These are phyloP conservation scores for Erodium trifolium DNA, from an alignment of 441 rosid species.

Conservation along the genomic window DNA sequence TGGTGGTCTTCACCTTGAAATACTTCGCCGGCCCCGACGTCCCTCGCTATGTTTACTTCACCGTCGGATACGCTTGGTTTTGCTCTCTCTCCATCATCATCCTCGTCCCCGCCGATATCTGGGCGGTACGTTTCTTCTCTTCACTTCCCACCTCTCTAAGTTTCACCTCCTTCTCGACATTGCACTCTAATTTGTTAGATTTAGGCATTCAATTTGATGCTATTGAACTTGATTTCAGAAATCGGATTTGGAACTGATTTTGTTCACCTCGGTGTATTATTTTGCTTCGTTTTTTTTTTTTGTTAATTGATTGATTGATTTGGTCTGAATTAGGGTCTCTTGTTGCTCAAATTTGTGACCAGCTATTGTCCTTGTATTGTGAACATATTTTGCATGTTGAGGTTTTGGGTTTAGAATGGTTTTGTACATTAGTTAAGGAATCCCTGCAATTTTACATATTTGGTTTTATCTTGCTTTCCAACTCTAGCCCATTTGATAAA, in stretches of 20 bases:
- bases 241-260: conserved; percentile 1
- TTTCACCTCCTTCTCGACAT: no score
- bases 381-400: neutral
- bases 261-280: neutral
- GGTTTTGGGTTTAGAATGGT: neutral
- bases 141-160: neutral
- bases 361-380: no score
- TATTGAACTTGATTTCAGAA: no score
- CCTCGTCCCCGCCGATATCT: conserved; percentile 98
- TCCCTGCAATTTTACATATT: neutral
- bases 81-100: conserved; percentile 91
- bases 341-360: no score
- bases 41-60: conserved; percentile 78
- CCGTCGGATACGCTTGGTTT: conserved; percentile 97
- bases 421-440: neutral
- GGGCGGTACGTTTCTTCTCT: conserved; percentile 41
- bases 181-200: neutral
- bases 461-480: no score
- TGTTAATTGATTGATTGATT: neutral
- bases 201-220: neutral
- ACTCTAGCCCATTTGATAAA: neutral
- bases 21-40: conserved; percentile 94
- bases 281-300: neutral
- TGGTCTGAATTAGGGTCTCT: no score
- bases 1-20: conserved; percentile 64